Evolutionary conservation across 1,284 basidiomycete genomes (phyloP).

Genomic region (Mrakiaceae sp.): DNA sequence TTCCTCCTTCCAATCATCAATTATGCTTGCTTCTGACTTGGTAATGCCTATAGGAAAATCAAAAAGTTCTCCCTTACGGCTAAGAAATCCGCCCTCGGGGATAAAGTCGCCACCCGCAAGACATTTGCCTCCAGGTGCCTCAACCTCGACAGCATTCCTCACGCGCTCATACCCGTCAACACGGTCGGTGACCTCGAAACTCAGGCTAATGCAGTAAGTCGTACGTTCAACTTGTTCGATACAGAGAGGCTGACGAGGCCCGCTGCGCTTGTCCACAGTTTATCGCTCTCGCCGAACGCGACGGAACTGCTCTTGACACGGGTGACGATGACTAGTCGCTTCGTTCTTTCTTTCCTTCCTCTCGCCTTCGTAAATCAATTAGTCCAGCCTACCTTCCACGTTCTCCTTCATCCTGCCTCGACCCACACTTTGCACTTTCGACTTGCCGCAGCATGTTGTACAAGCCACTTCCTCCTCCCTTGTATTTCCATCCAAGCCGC

Average conservation of each 20-base stretch:
- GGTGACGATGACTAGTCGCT: neutral
- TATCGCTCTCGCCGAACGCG: neutral
- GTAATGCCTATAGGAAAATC: slow-evolving; percentile 56
- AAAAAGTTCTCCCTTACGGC: slow-evolving; percentile 59
- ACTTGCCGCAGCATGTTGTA: neutral
- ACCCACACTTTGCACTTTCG: neutral
- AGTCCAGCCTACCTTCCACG: neutral
- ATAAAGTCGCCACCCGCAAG: slow-evolving; percentile 49
- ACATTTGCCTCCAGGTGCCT: neutral
- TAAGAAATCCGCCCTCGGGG: slow-evolving; percentile 75
- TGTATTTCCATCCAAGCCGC: too few relatives aligned
- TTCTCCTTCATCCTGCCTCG: neutral
- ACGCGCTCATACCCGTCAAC: neutral
- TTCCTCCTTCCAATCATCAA: slow-evolving; percentile 17
- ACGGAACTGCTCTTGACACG: neutral
- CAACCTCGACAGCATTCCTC: neutral
- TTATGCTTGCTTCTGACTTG: slow-evolving; percentile 9
- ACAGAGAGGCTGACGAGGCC: neutral
- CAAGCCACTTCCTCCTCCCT: too few relatives aligned
- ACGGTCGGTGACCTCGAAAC: neutral
- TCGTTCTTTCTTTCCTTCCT: neutral
- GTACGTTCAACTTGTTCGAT: neutral
- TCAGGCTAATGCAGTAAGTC: slow-evolving; percentile 8
- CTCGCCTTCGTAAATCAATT: neutral
- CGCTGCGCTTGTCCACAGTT: slow-evolving; percentile 2